Evolutionary conservation across 805 yeast species (phyloP), one percentile per base, ranked within the genome.

Genomic region (Wickerhamiella hasegawae): DNA sequence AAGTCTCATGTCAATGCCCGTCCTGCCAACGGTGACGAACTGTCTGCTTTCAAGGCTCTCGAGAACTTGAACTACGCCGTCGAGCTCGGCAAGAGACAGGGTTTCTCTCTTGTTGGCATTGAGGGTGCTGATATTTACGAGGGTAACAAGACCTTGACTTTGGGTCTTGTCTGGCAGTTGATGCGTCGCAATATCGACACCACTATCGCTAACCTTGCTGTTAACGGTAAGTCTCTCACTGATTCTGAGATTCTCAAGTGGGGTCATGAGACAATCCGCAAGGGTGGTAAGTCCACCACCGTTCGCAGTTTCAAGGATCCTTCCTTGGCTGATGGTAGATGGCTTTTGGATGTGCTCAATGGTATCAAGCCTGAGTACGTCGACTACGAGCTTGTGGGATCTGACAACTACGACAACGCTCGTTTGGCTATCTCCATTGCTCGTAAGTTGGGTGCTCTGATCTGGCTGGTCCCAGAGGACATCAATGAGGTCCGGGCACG

Each of bases 381-480:
- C 36, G 97, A 90, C 58, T 90, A 87, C 59, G 87, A 80, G 49
- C 70, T 90, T 48, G 97, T 90, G 4, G 68, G 76, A 37, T 94
- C 83, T 41, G 94, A 87, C 45, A 71, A 68, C 53, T 83, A 83
- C 53, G 93, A 94, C 28, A 90, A 90, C 55, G 98, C 97, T 16
- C 79, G 82, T 64, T 70, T 90, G 55, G 98, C 98, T 16, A 90
- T 90, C 54, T 90, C 97, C 2, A 90, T 90, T 52, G 98, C 98
- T 24, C 79, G 98, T 69, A 90, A 90, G 60, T 64, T 90, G 47
- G 98, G 98, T 42, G 98, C 95, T 28, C 72, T 90, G 55, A 90
- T 90, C 52, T 90, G 96, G 96, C 69, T 90, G 47, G 95, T 90
- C n/a, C 98, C 98, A n/a, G 98, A 90, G 59, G 98, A 90, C 62